Evolutionary conservation across 1,284 basidiomycete genomes (phyloP), one percentile per base, ranked within the genome.

Genomic region (Ganoderma meredithae): DNA sequence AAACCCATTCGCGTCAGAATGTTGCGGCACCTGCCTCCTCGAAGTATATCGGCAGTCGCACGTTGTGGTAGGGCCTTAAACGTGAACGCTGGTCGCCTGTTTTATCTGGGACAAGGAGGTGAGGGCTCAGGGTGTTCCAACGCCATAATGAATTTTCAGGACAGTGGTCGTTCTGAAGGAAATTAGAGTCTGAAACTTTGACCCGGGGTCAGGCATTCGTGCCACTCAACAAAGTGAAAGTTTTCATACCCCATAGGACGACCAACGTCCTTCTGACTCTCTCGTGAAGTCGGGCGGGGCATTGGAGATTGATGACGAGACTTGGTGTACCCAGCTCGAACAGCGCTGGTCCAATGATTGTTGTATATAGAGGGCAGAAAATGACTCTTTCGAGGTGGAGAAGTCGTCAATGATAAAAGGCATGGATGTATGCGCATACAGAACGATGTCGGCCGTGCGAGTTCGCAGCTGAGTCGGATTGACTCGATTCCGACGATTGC

Each of bases 1-100:
- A 49, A 22, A 12, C 44, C 44, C n/a, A n/a, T 12, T 22, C 44
- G n/a, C n/a, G n/a, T 47, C 44, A n/a, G 44, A 47, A 47, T 47
- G 22, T 47, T 8, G 68, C 68, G 2, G 64, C 66, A 41, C 77
- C 71, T 43, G 66, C 72, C 76, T 86, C 85, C n/a, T 86, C 85
- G 59, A 79, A 85, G 70, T 87, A 83, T 62, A 90, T 85, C 7
- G 76, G 80, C 1, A 78, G 71, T 7, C 79, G 79, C 9, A 80
- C 53, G 19, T 77, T 79, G 49, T 74, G 72, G 69, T 90, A 88
- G n/a, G 79, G 80, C 13, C 86, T 8, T 6, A 36, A 36, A 9
- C 1, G 9, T 7, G 36, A 8, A 36, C 1, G 36, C 36, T 36
- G 36, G 36, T 6, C 36, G 9, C 36, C 36, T 36, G 36, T 7